Evolutionary conservation across 768 basidiomycete genomes (phyloP), one percentile per base, ranked within the genome.

Genomic region (Calocybe indica): DNA sequence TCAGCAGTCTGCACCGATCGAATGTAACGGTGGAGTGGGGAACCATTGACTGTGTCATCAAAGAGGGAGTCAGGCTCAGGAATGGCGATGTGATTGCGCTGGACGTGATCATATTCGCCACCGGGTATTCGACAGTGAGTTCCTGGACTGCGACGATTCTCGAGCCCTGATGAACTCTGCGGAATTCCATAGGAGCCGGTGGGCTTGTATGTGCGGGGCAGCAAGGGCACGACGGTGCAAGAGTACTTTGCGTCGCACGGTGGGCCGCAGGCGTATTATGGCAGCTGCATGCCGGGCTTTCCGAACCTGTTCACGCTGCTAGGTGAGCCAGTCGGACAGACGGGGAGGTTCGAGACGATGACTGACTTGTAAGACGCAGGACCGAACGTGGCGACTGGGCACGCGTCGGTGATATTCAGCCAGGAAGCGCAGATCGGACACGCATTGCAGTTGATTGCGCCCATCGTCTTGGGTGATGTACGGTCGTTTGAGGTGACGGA

Each of bases 101-200:
- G 32, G 80, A 82, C 58, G 71, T 76, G n/a, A 73, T 82, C 38
- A 72, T 82, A 37, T 78, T 78, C 52, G 73, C 67, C 7, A 83
- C 81, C 3, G 79, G 79, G 1, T 82, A 74, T 56, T 68, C 67
- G 6, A 37, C 75, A 31, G 80, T 54, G 39, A 7, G 41, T 46
- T 35, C 31, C 15, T 33, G 35, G 29, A 40, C 34, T 43, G 32
- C 10, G 40, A 40, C 14, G 22, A 37, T 13, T 22, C 22, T 22
- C 22, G 22, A 22, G 22, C 22, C 22, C 1, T 22, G 22, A 22
- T 22, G 7, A 41, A 9, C 52, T 13, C 45, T 51, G 47, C 28
- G 39, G 30, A 11, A 39, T 39, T 48, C 29, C 46, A n/a, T 45
- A 76, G 75, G 70, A 70, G 49, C 44, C 66, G 12, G 55, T 51